These are phyloP conservation scores for Prasinococcaceae sp. DNA, from an alignment of 139 green algal genomes.

Conservation along the genomic window DNA sequence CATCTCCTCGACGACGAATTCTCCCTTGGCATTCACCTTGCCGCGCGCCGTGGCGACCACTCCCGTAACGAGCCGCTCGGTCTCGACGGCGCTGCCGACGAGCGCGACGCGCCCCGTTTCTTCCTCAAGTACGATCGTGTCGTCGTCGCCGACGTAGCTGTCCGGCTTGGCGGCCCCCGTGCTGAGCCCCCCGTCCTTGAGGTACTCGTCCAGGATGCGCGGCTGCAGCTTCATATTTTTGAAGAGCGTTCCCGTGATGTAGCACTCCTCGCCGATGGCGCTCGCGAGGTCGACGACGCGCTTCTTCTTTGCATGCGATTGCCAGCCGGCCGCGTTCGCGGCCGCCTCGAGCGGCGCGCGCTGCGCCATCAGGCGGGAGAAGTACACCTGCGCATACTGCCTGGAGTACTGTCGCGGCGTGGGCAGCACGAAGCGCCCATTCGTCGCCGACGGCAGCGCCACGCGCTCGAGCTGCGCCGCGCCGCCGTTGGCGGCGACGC, in stretches of 20 bases:
- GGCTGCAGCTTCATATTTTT: slow-evolving; percentile 96
- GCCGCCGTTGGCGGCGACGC: no score
- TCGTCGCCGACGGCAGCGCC: no score
- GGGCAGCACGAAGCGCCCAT: no score
- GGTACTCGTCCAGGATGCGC: slow-evolving; percentile 89
- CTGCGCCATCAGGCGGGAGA: slow-evolving; percentile 55
- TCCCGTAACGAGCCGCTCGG: slow-evolving; percentile 54
- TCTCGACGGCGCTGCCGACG: slow-evolving; percentile 24
- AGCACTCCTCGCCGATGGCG: slow-evolving; percentile 36
- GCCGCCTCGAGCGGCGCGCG: slow-evolving; percentile 22
- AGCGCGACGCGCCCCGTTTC: slow-evolving; percentile 73
- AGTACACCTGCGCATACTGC: slow-evolving; percentile 92
- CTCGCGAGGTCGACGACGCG: not conserved
- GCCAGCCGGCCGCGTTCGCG: slow-evolving; percentile 8
- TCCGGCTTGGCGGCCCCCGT: not conserved
- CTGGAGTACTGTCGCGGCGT: slow-evolving; percentile 56
- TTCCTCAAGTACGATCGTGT: slow-evolving; percentile 82
- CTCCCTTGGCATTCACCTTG: slow-evolving; percentile 13
- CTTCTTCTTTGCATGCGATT: slow-evolving; percentile 11
- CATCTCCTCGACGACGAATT: slow-evolving; percentile 20
- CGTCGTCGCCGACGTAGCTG: slow-evolving; percentile 54
- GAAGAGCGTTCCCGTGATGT: slow-evolving; percentile 81
- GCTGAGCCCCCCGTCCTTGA: slow-evolving; percentile 40
- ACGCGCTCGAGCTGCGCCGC: no score
- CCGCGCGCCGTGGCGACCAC: slow-evolving; percentile 69